Evolutionary conservation across 2,329 filamentous ascomycete genomes (phyloP), one percentile per base, ranked within the genome.

Genomic region (Aotearoamyces nothofagi): DNA sequence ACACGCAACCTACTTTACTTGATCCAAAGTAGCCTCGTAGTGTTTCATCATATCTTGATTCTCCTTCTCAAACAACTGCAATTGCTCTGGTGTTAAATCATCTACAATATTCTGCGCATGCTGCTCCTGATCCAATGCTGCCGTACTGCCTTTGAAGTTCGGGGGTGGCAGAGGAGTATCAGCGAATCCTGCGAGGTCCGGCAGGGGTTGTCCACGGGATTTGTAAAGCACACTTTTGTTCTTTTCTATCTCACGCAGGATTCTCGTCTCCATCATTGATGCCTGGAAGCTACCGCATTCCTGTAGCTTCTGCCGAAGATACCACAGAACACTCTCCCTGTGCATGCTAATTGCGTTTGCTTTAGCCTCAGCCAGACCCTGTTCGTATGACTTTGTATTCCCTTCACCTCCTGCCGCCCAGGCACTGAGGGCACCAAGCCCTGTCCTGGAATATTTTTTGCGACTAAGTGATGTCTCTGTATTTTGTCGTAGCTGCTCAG

Each of bases 31-130:
- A 55, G 79, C 83, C 53, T 94, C 83, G 53, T 92, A 93, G 54
- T 93, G 81, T 52, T 79, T 80, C 42, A 96, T 64, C 75, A 98
- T 84, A 38, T 82, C 76, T 52, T 84, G 76, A 49, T 96, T 94
- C 48, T 92, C 86, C 54, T 83, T 70, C 42, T 87, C 86, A 56
- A 98, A 96, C 49, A 93, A 69, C 51, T 94, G 87, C 29, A 90
- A 60, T 53, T 96, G 87, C 48, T 94, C 84, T 13, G 74, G 64
- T 11, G 78, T 82, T 36, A 94, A 58, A 23, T 70, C 55, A 28
- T 54, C 43, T 13, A 44, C 37, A 11, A 32, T 28, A 9, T 29
- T 51, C 29, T 52, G 41, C 9, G 34, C 20, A 31, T 35, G 22
- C 24, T 43, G 36, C 6, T 33, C 30, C 29, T 45, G 40, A 16